These are phyloP conservation scores for Beauveria australis DNA, from an alignment of 2,329 filamentous ascomycete species.

Conservation along the genomic window DNA sequence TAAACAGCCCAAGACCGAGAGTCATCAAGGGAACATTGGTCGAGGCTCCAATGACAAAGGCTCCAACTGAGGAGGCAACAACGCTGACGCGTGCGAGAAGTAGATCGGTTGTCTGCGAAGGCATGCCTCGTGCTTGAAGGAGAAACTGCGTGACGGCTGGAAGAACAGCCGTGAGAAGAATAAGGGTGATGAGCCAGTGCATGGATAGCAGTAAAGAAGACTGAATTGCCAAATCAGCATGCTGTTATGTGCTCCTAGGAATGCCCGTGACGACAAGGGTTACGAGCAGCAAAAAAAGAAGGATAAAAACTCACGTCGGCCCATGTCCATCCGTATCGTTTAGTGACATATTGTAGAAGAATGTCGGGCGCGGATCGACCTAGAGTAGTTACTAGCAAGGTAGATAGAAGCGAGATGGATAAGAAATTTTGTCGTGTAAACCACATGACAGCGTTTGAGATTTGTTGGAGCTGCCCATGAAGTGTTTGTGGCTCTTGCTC, in stretches of 20 bases:
- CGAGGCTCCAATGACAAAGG: neutral
- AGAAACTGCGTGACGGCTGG: neutral
- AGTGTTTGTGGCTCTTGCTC: neutral
- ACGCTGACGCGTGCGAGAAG: neutral
- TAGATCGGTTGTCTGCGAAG: neutral
- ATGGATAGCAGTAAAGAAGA: neutral
- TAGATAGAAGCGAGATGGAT: neutral
- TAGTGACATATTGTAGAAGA: conserved; percentile 13
- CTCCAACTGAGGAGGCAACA: neutral
- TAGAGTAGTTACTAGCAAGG: conserved; percentile 10
- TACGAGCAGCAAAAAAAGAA: neutral
- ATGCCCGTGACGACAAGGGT: neutral
- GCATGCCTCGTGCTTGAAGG: neutral
- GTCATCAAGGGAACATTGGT: conserved; percentile 2
- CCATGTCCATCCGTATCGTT: conserved; percentile 14
- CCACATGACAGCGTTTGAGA: neutral
- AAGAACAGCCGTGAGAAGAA: neutral
- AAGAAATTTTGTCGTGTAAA: neutral
- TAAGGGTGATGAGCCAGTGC: neutral
- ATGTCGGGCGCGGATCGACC: conserved; percentile 10
- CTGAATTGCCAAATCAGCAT: accelerated
- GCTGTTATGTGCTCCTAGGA: too few relatives aligned
- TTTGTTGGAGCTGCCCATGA: neutral
- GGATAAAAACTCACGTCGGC: conserved; percentile 2
- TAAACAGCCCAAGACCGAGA: conserved; percentile 1